Evolutionary conservation across 163 green algal genomes (phyloP), one percentile per base, ranked within the genome.

Genomic region (Scenedesmus sp.): DNA sequence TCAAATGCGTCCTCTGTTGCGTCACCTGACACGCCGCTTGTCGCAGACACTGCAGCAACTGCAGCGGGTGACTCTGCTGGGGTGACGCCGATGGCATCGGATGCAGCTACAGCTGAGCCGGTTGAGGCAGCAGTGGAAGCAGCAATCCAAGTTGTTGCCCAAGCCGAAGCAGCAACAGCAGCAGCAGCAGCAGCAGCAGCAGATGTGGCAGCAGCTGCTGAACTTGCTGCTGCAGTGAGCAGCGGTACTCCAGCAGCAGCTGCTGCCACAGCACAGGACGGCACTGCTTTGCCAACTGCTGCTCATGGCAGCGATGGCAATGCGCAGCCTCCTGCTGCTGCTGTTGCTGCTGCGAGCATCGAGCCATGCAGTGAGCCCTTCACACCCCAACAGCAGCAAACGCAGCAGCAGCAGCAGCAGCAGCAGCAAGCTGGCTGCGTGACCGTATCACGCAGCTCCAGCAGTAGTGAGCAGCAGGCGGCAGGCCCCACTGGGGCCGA

Each of bases 151-250:
- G 54, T 34, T 64, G 81, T 5, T 0, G 15, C 15, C 6, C 79
- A 57, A 64, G 79, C 20, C 5, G 55, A 23, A 8, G 46, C 34
- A 12, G 3, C 34, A 64, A 9, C 52, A 20, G 81, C 59, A 66
- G 26, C n/a, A 85, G 52, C n/a, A 85, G 79, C 79, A 60, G 79
- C 34, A 64, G 54, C 81, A 86, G 81, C 34, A 64, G 81, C 34
- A 86, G 54, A 23, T 13, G 81, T 23, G 5, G 81, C 55, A 52
- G 34, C 9, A 15, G 77, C 4, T 7, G 9, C 4, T 16, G 26
- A 56, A 26, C 26, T 46, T 26, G 52, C 55, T 59, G 34, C 6
- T 26, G 55, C 81, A 86, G 34, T 23, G 13, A 13, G n/a, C 46
- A 57, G 13, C 77, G 34, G 34, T 46, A 57, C 7, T 10, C 4